A percentile compares a stretch with the other conserved stretches of the same genome.
Evolutionary conservation across 805 yeast species (phyloP).

Genomic region (Starmerella gropengiesseri): DNA sequence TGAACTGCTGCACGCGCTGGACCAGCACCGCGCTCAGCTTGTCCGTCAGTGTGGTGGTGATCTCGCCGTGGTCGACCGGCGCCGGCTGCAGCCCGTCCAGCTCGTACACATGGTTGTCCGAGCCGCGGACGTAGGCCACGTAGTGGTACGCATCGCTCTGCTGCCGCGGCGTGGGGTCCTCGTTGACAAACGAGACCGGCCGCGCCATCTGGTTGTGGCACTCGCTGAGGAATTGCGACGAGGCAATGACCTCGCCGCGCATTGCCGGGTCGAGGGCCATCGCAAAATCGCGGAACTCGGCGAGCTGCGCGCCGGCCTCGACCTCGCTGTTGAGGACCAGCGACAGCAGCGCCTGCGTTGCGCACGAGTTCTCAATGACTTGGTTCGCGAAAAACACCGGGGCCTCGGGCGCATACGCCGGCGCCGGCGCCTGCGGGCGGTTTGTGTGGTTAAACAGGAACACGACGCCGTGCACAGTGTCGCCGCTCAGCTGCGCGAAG

Average conservation of each 20-base stretch:
- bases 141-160: slow-evolving; percentile 50
- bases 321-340: slow-evolving; percentile 40
- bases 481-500: slow-evolving; percentile 15
- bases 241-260: slow-evolving; percentile 51
- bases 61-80: slow-evolving; percentile 43
- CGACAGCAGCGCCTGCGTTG: slow-evolving; percentile 59
- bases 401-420: slow-evolving; percentile 21
- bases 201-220: slow-evolving; percentile 53
- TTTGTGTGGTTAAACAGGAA: slow-evolving; percentile 51
- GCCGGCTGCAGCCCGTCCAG: slow-evolving; percentile 49
- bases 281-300: slow-evolving; percentile 41
- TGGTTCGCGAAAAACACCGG: slow-evolving; percentile 51
- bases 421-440: slow-evolving; percentile 27
- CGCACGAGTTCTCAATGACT: slow-evolving; percentile 58
- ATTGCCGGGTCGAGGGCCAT: slow-evolving; percentile 44
- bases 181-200: slow-evolving; percentile 44
- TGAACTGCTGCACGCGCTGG: slow-evolving; percentile 39
- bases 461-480: slow-evolving; percentile 47
- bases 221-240: slow-evolving; percentile 44
- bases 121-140: slow-evolving; percentile 40
- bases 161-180: slow-evolving; percentile 22
- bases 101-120: slow-evolving; percentile 42
- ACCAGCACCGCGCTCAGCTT: slow-evolving; percentile 37
- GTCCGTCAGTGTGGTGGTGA: slow-evolving; percentile 29
- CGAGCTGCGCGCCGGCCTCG: slow-evolving; percentile 40